Evolutionary conservation across 176 grass and related monocot genomes (phyloP), one percentile per base, ranked within the genome.

Genomic region (Alopecurus myosuroides): DNA sequence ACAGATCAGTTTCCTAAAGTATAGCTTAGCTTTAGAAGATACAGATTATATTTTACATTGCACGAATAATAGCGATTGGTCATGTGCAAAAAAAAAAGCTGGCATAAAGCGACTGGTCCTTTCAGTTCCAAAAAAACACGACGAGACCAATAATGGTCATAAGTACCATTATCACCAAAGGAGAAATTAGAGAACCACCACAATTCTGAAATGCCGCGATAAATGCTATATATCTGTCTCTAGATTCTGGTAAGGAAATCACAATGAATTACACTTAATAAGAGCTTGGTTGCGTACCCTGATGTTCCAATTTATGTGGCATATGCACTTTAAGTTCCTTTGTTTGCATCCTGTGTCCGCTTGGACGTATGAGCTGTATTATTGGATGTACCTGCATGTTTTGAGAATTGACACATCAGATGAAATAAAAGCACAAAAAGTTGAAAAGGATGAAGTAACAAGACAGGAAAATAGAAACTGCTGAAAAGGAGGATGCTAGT

Each of bases 121-220:
- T 75, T 69, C 67, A 84, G 49, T 87, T 85, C 60, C 75, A 58
- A 60, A 58, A 60, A 90, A 83, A 80, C 48, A 51, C 19, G 48
- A 46, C 66, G 84, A 79, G 57, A 75, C 37, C 80, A 87, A 87
- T 84, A 84, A 87, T 80, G 68, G 37, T 76, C 67, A 66, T 69
- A 61, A 79, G 75, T 83, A 82, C 88, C 71, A 85, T 85, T 82
- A 89, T 78, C 78, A 89, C 62, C 70, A 64, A 86, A 82, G 44
- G 76, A 40, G 70, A 31, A 89, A 63, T 53, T 86, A 89, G 41
- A 86, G 71, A 82, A 51, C 18, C 20, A 41, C 57, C 81, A 77
- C 28, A 70, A 26, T 85, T 70, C 79, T 62, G 83, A 51, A 77
- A 62, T 29, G 17, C 19, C 20, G 22, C 31, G 44, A 56, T 66